Base-by-base conservation (phyloP, 352 stramenopile species). In the Blastocystis sp. region DNA sequence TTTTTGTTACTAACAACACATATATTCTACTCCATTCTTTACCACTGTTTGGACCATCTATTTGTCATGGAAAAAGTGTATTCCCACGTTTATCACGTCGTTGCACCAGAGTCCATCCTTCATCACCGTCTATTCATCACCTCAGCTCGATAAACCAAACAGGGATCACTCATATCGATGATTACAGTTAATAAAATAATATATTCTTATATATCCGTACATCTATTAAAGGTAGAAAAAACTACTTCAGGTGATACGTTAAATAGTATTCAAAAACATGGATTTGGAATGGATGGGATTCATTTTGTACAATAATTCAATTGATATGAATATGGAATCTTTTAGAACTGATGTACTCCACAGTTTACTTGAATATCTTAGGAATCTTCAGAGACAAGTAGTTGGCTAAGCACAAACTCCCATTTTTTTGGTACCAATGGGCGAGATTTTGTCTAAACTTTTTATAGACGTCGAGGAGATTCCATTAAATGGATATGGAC, bases 391-490 rank as follows among this genome's bases (percentile, higher is more conserved):
- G 30, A 34, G 30, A 34, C 30, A 34, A 34, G 1, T 34, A 34
- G 0, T 34, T 1, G 30, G 30, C 0, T 34, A 34, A 34, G 30
- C 30, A 34, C 30, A 34, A 34, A 34, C 30, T 34, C 30, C 30
- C 30, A 34, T 34, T 34, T 34, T 34, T 34, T 34, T 34, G 30
- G 30, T 34, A 1, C 30, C 30, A 59, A 89, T 89, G 78, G 78
- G 78, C 62, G 63, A 37, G 26, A n/a, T 89, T 30, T 56, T 91
- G 24, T 82, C 76, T 45, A 66, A 89, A 34, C 34, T 93, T 24
- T 97, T 97, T 91, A 96, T 97, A 82, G 94, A 96, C 91, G 93
- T 94, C 26, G 93, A 94, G 78, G 92, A 93, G n/a, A 70, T 73
- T 39, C 85, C 85, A 37, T 20, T 64, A 30, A 90, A 68, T n/a